A percentile compares a stretch with the other conserved stretches of the same genome.
Conservation (phyloP, 768 basidiomycete genomes). For the Guyanaporus albipodus region DNA sequence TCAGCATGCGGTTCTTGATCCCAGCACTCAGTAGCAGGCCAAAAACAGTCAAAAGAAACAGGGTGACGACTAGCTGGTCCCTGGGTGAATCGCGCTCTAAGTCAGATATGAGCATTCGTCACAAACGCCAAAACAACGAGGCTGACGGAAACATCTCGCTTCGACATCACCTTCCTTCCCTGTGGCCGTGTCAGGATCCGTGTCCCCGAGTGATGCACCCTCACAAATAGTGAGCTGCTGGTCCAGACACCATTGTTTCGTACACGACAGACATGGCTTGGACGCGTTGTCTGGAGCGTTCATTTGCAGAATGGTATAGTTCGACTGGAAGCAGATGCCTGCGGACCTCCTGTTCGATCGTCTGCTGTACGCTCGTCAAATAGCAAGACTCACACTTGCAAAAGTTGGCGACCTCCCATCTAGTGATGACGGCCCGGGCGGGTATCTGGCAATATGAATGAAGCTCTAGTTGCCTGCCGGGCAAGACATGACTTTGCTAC, state of each 20-base stretch:
- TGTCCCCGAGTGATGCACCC: slow-evolving; percentile 78
- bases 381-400: slow-evolving; percentile 67
- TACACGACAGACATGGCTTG: slow-evolving; percentile 91
- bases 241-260: slow-evolving; percentile 93
- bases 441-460: slow-evolving; percentile 35
- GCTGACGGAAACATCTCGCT: slow-evolving; percentile 92
- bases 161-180: slow-evolving; percentile 96
- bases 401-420: slow-evolving; percentile 89
- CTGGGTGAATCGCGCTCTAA: slow-evolving; percentile 93
- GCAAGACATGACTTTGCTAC: slow-evolving; percentile 14
- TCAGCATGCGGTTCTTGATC: slow-evolving; percentile 76
- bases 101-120: slow-evolving; percentile 23
- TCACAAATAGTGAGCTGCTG: slow-evolving; percentile 84
- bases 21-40: slow-evolving; percentile 82
- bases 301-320: slow-evolving; percentile 82
- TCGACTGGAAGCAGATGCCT: slow-evolving; percentile 91
- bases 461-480: slow-evolving; percentile 10
- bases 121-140: slow-evolving; percentile 30
- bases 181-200: slow-evolving; percentile 88
- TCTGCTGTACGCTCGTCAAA: neutral
- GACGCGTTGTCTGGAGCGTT: slow-evolving; percentile 77
- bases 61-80: slow-evolving; percentile 88
- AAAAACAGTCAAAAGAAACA: slow-evolving; percentile 85
- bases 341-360: slow-evolving; percentile 9
- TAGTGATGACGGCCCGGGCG: slow-evolving; percentile 47